Evolutionary conservation across 441 rosid genomes (phyloP).

Genomic region (Monsonia emarginata): DNA sequence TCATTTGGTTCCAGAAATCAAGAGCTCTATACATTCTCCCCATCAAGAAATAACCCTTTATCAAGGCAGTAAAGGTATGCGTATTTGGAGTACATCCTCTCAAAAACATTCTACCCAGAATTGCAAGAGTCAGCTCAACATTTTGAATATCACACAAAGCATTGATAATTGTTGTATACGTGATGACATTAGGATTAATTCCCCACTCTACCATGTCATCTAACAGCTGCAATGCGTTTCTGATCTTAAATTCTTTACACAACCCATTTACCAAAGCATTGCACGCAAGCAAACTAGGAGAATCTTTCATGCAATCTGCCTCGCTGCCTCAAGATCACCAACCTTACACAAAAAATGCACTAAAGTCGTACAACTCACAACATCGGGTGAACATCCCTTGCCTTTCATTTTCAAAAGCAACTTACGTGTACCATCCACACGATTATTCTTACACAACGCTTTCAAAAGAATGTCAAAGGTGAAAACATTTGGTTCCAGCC

Average conservation of each 20-base stretch:
- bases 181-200: conserved; percentile 51
- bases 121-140: conserved; percentile 46
- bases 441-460: conserved; percentile 74
- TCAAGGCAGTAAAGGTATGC: conserved; percentile 53
- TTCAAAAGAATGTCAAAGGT: conserved; percentile 72
- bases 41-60: conserved; percentile 53
- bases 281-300: conserved; percentile 44
- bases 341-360: conserved; percentile 63
- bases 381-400: conserved; percentile 59
- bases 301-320: conserved; percentile 46
- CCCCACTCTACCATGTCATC: conserved; percentile 43
- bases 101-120: conserved; percentile 53
- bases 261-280: conserved; percentile 65
- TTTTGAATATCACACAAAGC: conserved; percentile 40
- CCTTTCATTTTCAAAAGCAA: conserved; percentile 64
- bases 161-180: conserved; percentile 59
- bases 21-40: conserved; percentile 46
- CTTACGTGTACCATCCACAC: conserved; percentile 62
- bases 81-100: conserved; percentile 62
- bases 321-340: conserved; percentile 61
- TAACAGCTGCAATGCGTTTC: conserved; percentile 43
- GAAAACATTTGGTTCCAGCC: conserved; percentile 65
- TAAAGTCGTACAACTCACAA: conserved; percentile 64
- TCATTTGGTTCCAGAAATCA: conserved; percentile 50
- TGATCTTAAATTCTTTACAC: conserved; percentile 36